A percentile compares a stretch with the other conserved stretches of the same genome.
These are phyloP conservation scores for Thalassiosira ordinaria DNA, from an alignment of 352 stramenopile species.

Conservation along the genomic window DNA sequence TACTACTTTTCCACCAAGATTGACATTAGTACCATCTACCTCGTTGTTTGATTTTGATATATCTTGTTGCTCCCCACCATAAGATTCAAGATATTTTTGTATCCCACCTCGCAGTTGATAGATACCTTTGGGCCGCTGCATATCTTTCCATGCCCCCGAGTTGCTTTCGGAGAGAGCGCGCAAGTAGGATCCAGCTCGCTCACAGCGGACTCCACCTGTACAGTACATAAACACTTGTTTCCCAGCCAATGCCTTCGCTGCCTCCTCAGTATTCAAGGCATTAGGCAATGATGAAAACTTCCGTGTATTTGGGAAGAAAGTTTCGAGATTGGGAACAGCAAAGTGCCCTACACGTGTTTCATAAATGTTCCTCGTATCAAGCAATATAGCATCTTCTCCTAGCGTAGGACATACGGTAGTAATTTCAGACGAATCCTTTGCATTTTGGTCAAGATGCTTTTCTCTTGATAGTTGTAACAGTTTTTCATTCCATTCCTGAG, in stretches of 20 bases:
- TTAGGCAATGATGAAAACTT: slow-evolving; percentile 80
- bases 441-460: background rate
- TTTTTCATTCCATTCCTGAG: slow-evolving; percentile 75
- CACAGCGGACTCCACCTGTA: slow-evolving; percentile 85
- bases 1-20: too few species aligned
- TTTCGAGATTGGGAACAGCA: slow-evolving; percentile 53
- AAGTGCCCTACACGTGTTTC: slow-evolving; percentile 80
- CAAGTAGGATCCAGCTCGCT: slow-evolving; percentile 83
- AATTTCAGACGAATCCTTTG: too few species aligned
- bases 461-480: slow-evolving; percentile 37
- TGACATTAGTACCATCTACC: background rate
- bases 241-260: slow-evolving; percentile 64
- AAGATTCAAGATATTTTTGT: slow-evolving; percentile 84
- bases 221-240: slow-evolving; percentile 86
- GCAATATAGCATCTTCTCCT: slow-evolving; percentile 57
- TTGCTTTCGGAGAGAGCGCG: slow-evolving; percentile 61
- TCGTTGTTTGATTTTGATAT: too few species aligned
- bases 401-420: too few species aligned
- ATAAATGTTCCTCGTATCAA: slow-evolving; percentile 83
- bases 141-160: slow-evolving; percentile 46
- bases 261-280: slow-evolving; percentile 57
- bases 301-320: slow-evolving; percentile 82
- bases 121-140: slow-evolving; percentile 61
- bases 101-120: slow-evolving; percentile 87
- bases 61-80: too few species aligned